A percentile compares a stretch with the other conserved stretches of the same genome.
Conservation (phyloP, 495 filamentous ascomycete species). For the Penicillium maclennaniae region DNA sequence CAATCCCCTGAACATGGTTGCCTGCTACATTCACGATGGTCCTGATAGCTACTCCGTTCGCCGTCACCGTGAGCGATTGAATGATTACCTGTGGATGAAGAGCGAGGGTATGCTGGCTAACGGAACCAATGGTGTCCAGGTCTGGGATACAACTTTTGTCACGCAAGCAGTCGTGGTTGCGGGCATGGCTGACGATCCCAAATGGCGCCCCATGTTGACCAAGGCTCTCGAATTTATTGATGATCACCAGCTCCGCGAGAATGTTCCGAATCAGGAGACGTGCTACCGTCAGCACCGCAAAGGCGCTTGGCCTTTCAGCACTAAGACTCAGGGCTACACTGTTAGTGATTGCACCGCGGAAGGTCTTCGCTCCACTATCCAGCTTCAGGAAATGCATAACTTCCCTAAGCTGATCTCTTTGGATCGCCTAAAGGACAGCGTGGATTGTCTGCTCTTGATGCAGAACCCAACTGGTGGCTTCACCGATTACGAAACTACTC, state of each 20-base stretch:
- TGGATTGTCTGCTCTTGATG: constrained; percentile 88
- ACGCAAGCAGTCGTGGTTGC: constrained; percentile 78
- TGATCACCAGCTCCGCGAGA: constrained; percentile 83
- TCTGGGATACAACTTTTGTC: constrained; percentile 89
- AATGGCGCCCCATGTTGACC: constrained; percentile 77
- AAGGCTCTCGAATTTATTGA: constrained; percentile 86
- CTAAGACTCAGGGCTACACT: constrained; percentile 84
- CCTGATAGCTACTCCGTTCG: constrained; percentile 70
- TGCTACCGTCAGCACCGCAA: constrained; percentile 92
- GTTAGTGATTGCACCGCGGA: constrained; percentile 94
- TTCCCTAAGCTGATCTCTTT: constrained; percentile 73
- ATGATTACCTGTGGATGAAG: constrained; percentile 91
- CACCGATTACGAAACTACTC: constrained; percentile 80
- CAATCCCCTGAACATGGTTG: constrained; percentile 79
- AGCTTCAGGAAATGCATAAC: constrained; percentile 73
- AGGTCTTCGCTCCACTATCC: constrained; percentile 78
- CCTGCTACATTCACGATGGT: constrained; percentile 79
- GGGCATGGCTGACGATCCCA: constrained; percentile 70
- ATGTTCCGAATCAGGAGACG: constrained; percentile 69
- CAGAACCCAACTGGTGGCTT: constrained; percentile 88
- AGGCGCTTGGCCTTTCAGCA: constrained; percentile 95
- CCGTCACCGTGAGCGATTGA: constrained; percentile 71
- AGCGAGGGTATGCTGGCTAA: constrained; percentile 90
- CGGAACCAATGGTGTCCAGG: constrained; percentile 94
- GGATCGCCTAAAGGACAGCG: constrained; percentile 74